Base-by-base conservation (phyloP, 352 stramenopile species). In the Globisporangium spinosum region DNA sequence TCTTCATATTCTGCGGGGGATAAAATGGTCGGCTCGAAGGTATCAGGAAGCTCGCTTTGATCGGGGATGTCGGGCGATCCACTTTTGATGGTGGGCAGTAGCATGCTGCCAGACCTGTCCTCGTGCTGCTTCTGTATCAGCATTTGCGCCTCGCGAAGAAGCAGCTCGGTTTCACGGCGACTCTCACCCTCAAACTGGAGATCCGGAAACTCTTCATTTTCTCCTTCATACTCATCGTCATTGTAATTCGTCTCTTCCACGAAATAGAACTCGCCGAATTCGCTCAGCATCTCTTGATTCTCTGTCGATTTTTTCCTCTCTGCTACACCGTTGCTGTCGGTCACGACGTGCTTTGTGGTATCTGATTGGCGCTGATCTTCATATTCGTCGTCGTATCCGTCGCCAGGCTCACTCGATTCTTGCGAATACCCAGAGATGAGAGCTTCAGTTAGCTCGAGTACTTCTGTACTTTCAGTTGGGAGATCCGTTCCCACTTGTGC, bases 101-200 rank as follows among this genome's bases (percentile, higher is more conserved):
- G 45, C 60, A n/a, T 20, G 12, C 25, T n/a, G 10, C 58, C 43
- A 12, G 2, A 32, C 35, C 47, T 68, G 17, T 29, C 8, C 3
- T 49, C 34, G 17, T 67, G 67, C 23, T 78, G 70, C 23, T 66
- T 64, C 43, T 70, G 53, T 43, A 89, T 72, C 10, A 89, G 40
- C 32, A 58, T 45, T 2, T 77, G 70, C 9, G 73, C 72, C 75
- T 90, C 79, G 2, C 74, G 64, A 6, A 87, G 71, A 57, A 88
- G 64, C 5, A 57, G 59, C 9, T 79, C 72, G 0, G 77, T 88
- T 54, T 85, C 77, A 0, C 69, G 64, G 20, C 70, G 62, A 32
- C 59, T 76, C 7, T 72, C 51, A 7, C 77, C 70, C 53, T 77
- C 72, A 15, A 45, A 20, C 3, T 66, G 23, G 0, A 65, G 27